Evolutionary conservation across 306 rosid species (phyloP), one percentile per base, ranked within the genome.

Genomic region (Rosa lucieae): DNA sequence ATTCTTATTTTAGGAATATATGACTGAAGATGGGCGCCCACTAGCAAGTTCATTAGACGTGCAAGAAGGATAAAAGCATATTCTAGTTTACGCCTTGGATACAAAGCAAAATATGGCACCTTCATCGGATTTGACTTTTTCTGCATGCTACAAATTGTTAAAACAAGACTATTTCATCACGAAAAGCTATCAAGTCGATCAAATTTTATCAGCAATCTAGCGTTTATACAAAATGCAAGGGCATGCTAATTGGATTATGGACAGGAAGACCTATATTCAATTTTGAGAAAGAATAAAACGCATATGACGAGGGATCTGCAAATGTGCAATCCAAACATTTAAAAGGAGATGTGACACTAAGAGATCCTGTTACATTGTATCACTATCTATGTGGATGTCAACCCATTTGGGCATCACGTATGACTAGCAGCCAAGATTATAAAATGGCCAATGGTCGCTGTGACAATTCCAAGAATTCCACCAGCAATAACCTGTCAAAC

Each of bases 401-500:
- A 61, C 84, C 46, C 55, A 23, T 66, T 77, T 58, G 55, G 51
- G 53, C 53, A 26, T 71, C 84, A 77, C 58, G 80, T 51, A 77
- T 61, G 84, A 21, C 82, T 56, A 70, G 40, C 74, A 26, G 67
- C 65, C 76, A 90, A 10, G 49, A 81, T 76, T 63, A 91, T 78
- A 86, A 91, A 70, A 84, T 82, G 86, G 58, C 96, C 97, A 47
- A 87, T 78, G 55, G 68, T 37, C 63, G 92, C 91, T 10, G 97
- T 93, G 77, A 75, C 5, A 39, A 89, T 62, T 48, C 99, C 99
- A 73, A 95, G 97, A 78, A 90, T 75, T n/a, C 88, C 85, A 77
- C 99, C 98, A 5, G 96, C 98, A 85, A 93, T 53, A 14, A 95
- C 99, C 99, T 95, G 96, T 43, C 77, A 72, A 81, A 78, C 66